Conservation (phyloP, 495 filamentous ascomycete species). For the Penicillium taxi region DNA sequence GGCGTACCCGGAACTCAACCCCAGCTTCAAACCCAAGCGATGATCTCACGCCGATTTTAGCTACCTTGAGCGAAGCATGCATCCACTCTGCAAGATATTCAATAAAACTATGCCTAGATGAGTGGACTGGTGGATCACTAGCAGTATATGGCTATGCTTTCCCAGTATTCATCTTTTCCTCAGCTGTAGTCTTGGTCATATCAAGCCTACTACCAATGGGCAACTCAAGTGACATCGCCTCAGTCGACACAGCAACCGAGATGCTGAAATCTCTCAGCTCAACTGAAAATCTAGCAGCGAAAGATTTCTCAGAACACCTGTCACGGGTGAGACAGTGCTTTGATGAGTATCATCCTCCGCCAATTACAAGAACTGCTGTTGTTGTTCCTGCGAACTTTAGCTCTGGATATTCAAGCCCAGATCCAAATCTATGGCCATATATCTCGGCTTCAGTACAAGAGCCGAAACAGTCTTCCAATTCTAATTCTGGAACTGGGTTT, state of each 20-base stretch:
- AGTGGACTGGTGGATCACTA: conserved; percentile 33
- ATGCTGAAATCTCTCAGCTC: conserved; percentile 26
- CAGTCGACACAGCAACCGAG: conserved; percentile 26
- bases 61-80: conserved; percentile 31
- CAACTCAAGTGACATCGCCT: conserved; percentile 18
- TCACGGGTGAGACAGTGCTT: conserved; percentile 20
- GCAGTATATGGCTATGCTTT: conserved; percentile 31
- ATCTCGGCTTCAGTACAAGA: too few relatives aligned
- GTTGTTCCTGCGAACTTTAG: neutral
- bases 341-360: neutral
- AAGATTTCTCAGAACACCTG: conserved; percentile 26
- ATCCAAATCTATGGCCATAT: too few relatives aligned
- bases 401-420: too few relatives aligned
- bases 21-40: conserved; percentile 2
- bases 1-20: conserved; percentile 19
- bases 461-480: too few relatives aligned
- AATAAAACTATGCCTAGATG: conserved; percentile 26
- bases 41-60: conserved; percentile 18
- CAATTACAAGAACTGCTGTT: neutral
- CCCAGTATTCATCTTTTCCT: conserved; percentile 33
- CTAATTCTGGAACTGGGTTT: too few relatives aligned
- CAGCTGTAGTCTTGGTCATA: conserved; percentile 26
- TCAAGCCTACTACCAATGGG: conserved; percentile 26
- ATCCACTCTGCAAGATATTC: conserved; percentile 33
- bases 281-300: conserved; percentile 26